Base-by-base conservation (phyloP, 1,139 yeast species). In the Petasospora fabianii region DNA sequence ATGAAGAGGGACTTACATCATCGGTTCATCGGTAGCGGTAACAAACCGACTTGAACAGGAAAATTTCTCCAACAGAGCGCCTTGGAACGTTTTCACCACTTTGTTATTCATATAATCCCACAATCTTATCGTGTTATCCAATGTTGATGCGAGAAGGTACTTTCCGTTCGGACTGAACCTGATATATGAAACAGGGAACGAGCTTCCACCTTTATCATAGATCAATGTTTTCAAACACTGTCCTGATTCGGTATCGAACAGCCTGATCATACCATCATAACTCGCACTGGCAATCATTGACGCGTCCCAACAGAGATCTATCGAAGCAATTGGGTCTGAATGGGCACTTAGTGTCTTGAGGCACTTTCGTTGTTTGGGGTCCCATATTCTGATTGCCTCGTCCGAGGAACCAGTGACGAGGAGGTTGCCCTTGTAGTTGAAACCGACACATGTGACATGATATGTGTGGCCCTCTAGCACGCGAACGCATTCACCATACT, bases 381-480 rank as follows among this genome's bases (percentile, higher is more conserved):
- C 97, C 98, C 98, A 92, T 4, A 90, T 73, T 35, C 88, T 75
- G 17, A 92, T 82, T 34, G 90, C 88, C 55, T 92, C 98, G 60
- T 92, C 98, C 30, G 94, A 80, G 1, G 95, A 78, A 0, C 96
- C 96, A 34, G 90, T 77, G 19, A 86, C 79, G 19, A 92, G 60
- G 18, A 92, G 62, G 50, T 87, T 86, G 0, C 97, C 96, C 56
- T 81, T 81, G 32, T 69, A 62, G 45, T 80, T 84, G 65, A 82
- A 92, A 42, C 70, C 69, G n/a, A 87, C 64, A 12, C 85, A 69
- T 3, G 87, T 81, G 16, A 87, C 86, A 47, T 87, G 92, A 49
- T 82, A 92, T 0, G 96, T 86, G 56, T 92, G 98, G 13, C 95
- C 92, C 38, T 73, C 69, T 28, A 90, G 61, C 3, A 80, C 68